Evolutionary conservation across 2,329 filamentous ascomycete genomes (phyloP).

Genomic region (Aspergillus sojae): DNA sequence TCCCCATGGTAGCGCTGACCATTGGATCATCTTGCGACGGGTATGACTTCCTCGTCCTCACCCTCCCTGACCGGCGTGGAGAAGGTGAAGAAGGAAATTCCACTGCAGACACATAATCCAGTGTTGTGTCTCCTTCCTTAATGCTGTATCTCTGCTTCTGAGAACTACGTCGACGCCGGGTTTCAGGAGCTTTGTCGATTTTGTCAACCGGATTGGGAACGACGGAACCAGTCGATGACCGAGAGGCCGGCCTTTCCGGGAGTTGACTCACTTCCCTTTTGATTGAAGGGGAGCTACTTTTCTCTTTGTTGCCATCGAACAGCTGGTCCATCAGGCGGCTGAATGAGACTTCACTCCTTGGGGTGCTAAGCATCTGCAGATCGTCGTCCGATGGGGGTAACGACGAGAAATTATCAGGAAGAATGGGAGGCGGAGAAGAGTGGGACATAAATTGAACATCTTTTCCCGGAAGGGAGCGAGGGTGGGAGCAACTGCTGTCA

Average conservation of each 20-base stretch:
- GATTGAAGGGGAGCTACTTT: background rate
- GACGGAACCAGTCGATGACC: constrained; percentile 11
- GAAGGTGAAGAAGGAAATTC: constrained; percentile 16
- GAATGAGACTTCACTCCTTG: constrained; percentile 13
- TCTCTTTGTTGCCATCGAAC: background rate
- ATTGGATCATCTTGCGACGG: constrained; percentile 14
- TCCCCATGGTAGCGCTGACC: constrained; percentile 15
- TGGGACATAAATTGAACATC: constrained; percentile 7
- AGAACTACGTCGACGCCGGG: constrained; percentile 11
- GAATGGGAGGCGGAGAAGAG: constrained; percentile 13
- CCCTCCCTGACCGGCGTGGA: background rate
- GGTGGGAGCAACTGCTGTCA: constrained; percentile 4
- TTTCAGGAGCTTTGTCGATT: constrained; percentile 26
- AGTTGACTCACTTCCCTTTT: background rate
- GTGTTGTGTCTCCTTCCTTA: constrained; percentile 7
- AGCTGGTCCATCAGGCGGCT: constrained; percentile 12
- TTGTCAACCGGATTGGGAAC: constrained; percentile 39
- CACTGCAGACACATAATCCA: constrained; percentile 9
- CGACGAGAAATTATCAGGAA: constrained; percentile 2
- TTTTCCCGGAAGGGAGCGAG: background rate
- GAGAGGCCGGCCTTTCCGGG: constrained; percentile 5
- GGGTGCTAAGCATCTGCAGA: constrained; percentile 19
- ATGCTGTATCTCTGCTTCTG: constrained; percentile 2
- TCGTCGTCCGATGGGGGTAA: constrained; percentile 11
- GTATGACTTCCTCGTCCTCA: background rate